Percentiles rank a stretch among this genome's conserved stretches.
Conservation (phyloP, 2,329 filamentous ascomycete genomes). For the Ophiostoma ips region DNA sequence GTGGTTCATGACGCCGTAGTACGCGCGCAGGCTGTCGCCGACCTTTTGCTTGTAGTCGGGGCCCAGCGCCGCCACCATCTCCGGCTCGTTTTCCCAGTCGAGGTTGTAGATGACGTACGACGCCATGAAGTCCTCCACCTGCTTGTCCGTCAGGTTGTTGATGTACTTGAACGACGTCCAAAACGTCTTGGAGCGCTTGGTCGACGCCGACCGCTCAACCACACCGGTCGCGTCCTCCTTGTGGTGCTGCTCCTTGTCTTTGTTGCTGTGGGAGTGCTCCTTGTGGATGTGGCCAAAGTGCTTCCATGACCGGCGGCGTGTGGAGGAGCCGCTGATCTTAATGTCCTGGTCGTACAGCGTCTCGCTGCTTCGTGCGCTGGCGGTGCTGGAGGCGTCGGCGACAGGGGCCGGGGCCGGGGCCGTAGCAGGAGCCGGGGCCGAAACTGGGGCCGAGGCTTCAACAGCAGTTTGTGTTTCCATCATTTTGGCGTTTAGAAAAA, state of each 20-base stretch:
- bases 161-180: constrained; percentile 36
- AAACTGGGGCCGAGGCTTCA: neutral
- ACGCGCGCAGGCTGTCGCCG: constrained; percentile 35
- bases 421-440: neutral
- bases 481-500: neutral
- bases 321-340: neutral
- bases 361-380: neutral
- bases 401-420: neutral
- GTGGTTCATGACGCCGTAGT: constrained; percentile 41
- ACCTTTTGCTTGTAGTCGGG: constrained; percentile 35
- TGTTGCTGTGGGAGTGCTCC: neutral
- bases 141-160: constrained; percentile 31
- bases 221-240: constrained; percentile 12
- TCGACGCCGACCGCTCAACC: constrained; percentile 29
- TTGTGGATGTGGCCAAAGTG: neutral
- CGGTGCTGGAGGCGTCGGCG: neutral
- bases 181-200: constrained; percentile 36
- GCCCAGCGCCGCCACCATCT: constrained; percentile 33
- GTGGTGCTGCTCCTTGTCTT: constrained; percentile 8
- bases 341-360: neutral
- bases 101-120: constrained; percentile 43
- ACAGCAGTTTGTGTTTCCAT: neutral
- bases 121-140: constrained; percentile 41
- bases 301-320: neutral
- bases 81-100: constrained; percentile 36